A percentile compares a stretch with the other conserved stretches of the same genome.
Evolutionary conservation across 371 early-diverging fungal species (phyloP).

Genomic region (Syncephalastrum sp.): DNA sequence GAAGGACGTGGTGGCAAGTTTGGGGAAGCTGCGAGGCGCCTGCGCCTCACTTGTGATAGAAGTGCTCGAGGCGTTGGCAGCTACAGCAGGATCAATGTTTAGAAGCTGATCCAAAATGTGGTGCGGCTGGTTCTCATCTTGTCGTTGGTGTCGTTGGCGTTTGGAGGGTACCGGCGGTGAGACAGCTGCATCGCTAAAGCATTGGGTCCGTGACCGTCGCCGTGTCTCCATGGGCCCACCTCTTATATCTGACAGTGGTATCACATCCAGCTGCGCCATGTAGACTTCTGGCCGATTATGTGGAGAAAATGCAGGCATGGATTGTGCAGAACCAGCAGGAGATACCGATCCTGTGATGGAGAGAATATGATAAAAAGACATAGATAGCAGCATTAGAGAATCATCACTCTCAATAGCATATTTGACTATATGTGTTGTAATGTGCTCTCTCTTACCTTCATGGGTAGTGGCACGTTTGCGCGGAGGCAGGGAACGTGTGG

Average conservation of each 20-base stretch:
- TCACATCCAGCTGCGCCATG: conserved; percentile 3
- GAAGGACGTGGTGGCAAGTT: too few relatives aligned
- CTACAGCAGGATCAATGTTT: conserved; percentile 1
- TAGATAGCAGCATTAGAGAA: too few relatives aligned
- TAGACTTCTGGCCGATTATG: conserved; percentile 5
- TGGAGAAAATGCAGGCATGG: conserved; percentile 7
- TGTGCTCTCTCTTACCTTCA: not conserved
- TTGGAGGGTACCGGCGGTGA: conserved; percentile 20
- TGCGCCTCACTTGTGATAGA: too few relatives aligned
- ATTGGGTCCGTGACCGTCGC: conserved; percentile 4
- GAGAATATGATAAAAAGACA: too few relatives aligned
- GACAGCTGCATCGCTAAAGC: conserved; percentile 14
- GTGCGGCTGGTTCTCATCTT: not conserved
- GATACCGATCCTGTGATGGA: too few relatives aligned
- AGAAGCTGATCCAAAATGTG: too few relatives aligned
- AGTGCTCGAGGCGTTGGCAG: conserved; percentile 3
- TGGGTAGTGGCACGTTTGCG: conserved; percentile 4
- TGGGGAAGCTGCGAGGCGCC: too few relatives aligned
- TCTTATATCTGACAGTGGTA: conserved; percentile 6
- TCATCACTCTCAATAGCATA: too few relatives aligned
- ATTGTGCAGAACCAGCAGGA: too few relatives aligned
- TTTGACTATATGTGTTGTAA: too few relatives aligned
- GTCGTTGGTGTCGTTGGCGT: conserved; percentile 11
- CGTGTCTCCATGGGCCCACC: conserved; percentile 1
- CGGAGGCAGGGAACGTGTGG: conserved; percentile 2